Evolutionary conservation across 2,329 filamentous ascomycete genomes (phyloP), one percentile per base, ranked within the genome.

Genomic region (Monilinia fructigena): DNA sequence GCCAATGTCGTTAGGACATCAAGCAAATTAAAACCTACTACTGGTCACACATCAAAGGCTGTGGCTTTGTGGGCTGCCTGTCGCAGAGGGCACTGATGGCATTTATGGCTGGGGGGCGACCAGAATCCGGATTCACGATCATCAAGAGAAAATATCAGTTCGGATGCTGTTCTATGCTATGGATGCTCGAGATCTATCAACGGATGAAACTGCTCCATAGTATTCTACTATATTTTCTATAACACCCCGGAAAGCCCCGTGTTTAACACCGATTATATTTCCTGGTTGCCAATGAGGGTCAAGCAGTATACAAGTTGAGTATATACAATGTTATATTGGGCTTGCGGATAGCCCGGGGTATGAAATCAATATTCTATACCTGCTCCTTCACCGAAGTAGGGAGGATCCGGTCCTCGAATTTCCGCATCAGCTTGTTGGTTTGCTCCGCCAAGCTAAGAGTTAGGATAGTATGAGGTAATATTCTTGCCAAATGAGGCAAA

Each of bases 371-470:
- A 23, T 28, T 61, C 63, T 72, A 73, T 23, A 74, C 66, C 55
- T 73, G 66, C 52, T 73, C 70, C 63, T 74, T 70, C 64, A 71
- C 67, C 16, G 67, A 68, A 14, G 82, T 56, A 31, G 83, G 80
- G 55, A 89, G 75, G 61, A 89, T 76, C 65, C 78, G 81, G 55
- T 77, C 75, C 79, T 99, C 95, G 45, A 96, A 79, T 77, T 86
- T 90, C 71, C 90, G 85, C 81, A 99, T 88, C 63, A 96, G 79
- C 82, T 96, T 97, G 79, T 96, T 97, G 12, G 95, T 98, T 81
- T 99, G 95, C 80, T 99, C 95, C 3, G 95, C 95, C 75, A 99
- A 82, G 70, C 89, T 95, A 72, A 99, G 85, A 0, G 94, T 99
- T 72, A 98, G 80, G 76, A 98, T 93, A 50, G 95, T 99, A 78